Evolutionary conservation across 2,329 filamentous ascomycete species (phyloP).

Genomic region (Penicillium verrucosum): DNA sequence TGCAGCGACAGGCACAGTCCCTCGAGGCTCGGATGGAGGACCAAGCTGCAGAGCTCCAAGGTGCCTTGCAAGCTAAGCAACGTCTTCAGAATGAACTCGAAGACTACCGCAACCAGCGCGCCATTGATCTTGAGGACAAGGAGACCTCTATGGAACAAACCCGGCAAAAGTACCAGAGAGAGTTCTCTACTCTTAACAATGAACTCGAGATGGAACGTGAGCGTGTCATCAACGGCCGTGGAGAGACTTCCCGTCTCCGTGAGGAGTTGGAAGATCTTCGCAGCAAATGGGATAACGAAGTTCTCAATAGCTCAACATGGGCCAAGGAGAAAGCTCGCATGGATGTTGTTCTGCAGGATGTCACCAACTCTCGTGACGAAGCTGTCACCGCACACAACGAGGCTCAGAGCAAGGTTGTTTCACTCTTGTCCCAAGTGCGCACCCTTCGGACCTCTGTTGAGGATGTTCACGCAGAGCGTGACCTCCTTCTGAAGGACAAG

Average conservation of each 20-base stretch:
- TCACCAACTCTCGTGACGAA: conserved; percentile 89
- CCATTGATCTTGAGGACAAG: conserved; percentile 95
- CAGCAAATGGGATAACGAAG: conserved; percentile 97
- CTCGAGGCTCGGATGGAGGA: conserved; percentile 91
- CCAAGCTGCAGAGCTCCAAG: conserved; percentile 81
- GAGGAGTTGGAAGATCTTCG: conserved; percentile 93
- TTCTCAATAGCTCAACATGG: conserved; percentile 96
- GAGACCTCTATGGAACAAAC: conserved; percentile 96
- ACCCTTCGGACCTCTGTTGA: conserved; percentile 79
- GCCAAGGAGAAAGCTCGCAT: conserved; percentile 94
- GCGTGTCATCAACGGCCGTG: conserved; percentile 77
- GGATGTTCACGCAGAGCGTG: conserved; percentile 79
- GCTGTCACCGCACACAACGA: conserved; percentile 91
- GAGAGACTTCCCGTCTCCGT: conserved; percentile 82
- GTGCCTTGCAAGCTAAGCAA: conserved; percentile 83
- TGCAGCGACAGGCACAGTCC: conserved; percentile 83
- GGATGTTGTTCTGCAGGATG: conserved; percentile 82
- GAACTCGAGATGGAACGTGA: conserved; percentile 93
- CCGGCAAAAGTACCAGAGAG: conserved; percentile 92
- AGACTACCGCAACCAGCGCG: conserved; percentile 91
- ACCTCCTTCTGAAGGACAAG: conserved; percentile 83
- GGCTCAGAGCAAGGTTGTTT: conserved; percentile 88
- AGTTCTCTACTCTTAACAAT: conserved; percentile 83
- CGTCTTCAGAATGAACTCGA: conserved; percentile 94
- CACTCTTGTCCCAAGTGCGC: conserved; percentile 83